These are phyloP conservation scores for Lecanoromycetidae sp. DNA, from an alignment of 2,329 filamentous ascomycete species.

Conservation along the genomic window DNA sequence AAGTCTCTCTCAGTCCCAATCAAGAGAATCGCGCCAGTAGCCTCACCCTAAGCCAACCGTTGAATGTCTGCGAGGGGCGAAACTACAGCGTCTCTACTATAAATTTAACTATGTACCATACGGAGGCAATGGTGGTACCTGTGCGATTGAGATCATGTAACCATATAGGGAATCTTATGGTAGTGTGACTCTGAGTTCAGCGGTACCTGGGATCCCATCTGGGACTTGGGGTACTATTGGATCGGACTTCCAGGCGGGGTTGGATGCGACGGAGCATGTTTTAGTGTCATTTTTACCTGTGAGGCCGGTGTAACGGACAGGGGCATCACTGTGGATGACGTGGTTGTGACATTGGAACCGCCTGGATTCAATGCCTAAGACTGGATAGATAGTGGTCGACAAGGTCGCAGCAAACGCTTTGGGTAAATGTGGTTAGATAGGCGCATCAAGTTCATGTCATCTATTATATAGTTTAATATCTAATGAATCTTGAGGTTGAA, in stretches of 20 bases:
- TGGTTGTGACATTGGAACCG: no score
- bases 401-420: no score
- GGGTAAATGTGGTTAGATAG: no score
- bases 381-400: no score
- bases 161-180: constrained; percentile 3
- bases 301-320: no score
- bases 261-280: no score
- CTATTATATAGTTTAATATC: no score
- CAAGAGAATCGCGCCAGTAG: background rate
- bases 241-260: background rate
- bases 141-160: background rate
- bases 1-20: background rate
- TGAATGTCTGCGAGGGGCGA: constrained; percentile 1
- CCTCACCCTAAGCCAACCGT: background rate
- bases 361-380: no score
- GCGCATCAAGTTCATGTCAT: no score
- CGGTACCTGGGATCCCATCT: background rate
- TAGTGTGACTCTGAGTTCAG: background rate
- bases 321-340: no score
- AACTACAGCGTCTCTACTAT: constrained; percentile 2
- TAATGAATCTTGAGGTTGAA: no score
- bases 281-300: no score
- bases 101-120: background rate
- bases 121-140: background rate
- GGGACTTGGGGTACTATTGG: background rate